Percentiles rank a stretch among this genome's conserved stretches.
Conservation (phyloP, 2,329 filamentous ascomycete genomes). For the Xylariales sp. region DNA sequence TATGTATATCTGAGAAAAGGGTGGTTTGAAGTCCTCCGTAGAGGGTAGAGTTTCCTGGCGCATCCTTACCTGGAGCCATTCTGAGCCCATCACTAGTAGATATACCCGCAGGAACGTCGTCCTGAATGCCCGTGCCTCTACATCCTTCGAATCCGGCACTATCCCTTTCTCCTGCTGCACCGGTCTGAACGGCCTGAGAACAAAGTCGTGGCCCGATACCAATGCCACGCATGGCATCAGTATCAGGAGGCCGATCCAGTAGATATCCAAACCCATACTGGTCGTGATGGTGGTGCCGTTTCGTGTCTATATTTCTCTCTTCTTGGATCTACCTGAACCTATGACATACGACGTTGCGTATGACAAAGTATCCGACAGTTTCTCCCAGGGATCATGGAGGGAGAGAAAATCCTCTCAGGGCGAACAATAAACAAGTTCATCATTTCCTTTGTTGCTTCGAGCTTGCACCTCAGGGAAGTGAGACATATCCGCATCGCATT, state of each 20-base stretch:
- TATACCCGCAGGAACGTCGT: conserved; percentile 32
- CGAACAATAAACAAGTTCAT: no score
- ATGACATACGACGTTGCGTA: no score
- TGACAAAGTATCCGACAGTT: no score
- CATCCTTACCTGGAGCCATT: conserved; percentile 44
- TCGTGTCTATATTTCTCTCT: no score
- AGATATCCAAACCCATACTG: conserved; percentile 17
- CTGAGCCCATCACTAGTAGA: conserved; percentile 43
- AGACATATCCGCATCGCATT: no score
- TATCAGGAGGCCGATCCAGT: conserved; percentile 18
- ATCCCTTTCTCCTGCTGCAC: conserved; percentile 3
- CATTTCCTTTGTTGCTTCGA: no score
- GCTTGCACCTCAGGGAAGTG: no score
- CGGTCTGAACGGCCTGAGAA: conserved; percentile 9
- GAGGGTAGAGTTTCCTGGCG: conserved; percentile 19
- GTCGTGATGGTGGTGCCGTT: not conserved
- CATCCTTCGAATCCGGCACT: not conserved
- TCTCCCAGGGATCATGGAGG: no score
- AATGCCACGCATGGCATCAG: conserved; percentile 15
- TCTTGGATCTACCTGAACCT: no score
- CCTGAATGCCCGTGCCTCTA: conserved; percentile 14
- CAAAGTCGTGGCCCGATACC: conserved; percentile 11
- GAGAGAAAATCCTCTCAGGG: no score
- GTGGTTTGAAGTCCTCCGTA: no score
- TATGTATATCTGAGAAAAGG: no score